Evolutionary conservation across 345 rosid species (phyloP).

Genomic region (Salix koriyanagi): DNA sequence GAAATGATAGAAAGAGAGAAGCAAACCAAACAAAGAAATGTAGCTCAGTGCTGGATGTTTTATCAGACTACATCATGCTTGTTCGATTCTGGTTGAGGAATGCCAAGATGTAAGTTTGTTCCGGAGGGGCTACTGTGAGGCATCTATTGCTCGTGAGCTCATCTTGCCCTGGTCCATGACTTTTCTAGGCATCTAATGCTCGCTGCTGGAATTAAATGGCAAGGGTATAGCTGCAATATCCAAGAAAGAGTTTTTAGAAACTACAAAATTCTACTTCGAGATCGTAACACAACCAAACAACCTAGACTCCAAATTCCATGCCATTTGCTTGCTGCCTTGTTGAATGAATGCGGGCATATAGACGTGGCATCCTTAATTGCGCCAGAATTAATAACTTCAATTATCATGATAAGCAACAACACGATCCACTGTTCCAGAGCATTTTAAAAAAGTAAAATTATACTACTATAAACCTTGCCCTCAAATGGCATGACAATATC

Average conservation of each 20-base stretch:
- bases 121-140: conserved; percentile 26
- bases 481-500: background rate
- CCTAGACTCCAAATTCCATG: background rate
- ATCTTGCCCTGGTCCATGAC: conserved; percentile 61
- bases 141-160: conserved; percentile 40
- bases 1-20: background rate
- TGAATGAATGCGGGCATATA: background rate
- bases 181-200: conserved; percentile 74
- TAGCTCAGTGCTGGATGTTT: background rate
- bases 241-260: background rate
- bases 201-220: conserved; percentile 81
- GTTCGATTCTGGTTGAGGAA: conserved; percentile 15
- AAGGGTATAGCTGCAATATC: conserved; percentile 57
- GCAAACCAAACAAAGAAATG: background rate
- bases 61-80: background rate
- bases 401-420: background rate
- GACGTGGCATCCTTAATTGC: background rate
- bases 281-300: background rate
- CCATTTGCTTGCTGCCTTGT: background rate
- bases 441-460: background rate
- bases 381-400: background rate
- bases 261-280: background rate
- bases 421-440: background rate
- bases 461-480: background rate
- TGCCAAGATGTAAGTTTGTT: conserved; percentile 11